Evolutionary conservation across 139 green algal genomes (phyloP).

Genomic region (Chlorella sp.): DNA sequence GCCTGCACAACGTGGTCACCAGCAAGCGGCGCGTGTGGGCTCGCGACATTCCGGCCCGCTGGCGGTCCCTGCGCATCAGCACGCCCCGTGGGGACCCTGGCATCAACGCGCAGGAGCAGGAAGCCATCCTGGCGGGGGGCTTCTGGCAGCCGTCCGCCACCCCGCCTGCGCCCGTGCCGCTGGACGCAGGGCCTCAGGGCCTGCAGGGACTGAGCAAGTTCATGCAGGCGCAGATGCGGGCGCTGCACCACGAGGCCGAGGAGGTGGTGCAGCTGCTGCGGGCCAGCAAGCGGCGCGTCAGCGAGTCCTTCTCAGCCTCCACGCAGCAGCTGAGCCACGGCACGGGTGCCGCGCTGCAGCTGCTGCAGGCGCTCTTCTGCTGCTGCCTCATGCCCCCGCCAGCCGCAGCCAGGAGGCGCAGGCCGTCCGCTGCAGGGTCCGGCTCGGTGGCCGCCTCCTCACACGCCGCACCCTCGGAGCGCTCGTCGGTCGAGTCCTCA

Average conservation of each 20-base stretch:
- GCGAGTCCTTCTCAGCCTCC: not conserved
- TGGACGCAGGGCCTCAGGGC: not conserved
- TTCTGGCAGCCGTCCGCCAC: slow-evolving; percentile 3
- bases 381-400: no score
- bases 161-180: not conserved
- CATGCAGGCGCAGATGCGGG: slow-evolving; percentile 1
- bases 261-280: slow-evolving; percentile 1
- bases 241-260: not conserved
- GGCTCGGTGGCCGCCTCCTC: no score
- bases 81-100: not conserved
- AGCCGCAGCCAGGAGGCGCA: no score
- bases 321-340: not conserved
- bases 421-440: no score
- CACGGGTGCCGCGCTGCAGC: not conserved
- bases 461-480: no score
- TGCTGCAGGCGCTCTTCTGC: not conserved
- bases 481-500: no score
- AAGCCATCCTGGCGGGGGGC: not conserved
- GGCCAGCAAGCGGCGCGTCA: not conserved
- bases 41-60: not conserved
- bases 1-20: not conserved
- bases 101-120: not conserved
- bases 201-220: not conserved
- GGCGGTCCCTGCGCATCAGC: not conserved
- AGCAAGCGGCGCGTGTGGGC: slow-evolving; percentile 3